A percentile compares a stretch with the other conserved stretches of the same genome.
These are phyloP conservation scores for Wickerhamiella sorbophila DNA, from an alignment of 805 yeast species.

Conservation along the genomic window DNA sequence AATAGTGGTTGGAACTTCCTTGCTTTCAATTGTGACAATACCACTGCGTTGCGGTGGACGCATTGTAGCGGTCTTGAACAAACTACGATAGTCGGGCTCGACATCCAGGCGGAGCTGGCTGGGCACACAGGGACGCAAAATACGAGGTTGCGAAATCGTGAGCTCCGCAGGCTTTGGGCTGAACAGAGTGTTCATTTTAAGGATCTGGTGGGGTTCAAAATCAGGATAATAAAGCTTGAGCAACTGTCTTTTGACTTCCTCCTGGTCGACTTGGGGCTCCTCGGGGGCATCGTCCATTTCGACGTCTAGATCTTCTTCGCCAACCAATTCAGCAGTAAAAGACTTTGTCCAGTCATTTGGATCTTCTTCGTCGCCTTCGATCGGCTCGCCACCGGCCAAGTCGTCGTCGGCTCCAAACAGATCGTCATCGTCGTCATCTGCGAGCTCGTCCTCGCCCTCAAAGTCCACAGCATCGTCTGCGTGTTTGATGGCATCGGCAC, in stretches of 20 bases:
- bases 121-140: conserved; percentile 31
- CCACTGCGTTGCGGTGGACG: background rate
- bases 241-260: background rate
- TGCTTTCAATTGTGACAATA: conserved; percentile 1
- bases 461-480: conserved; percentile 89
- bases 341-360: conserved; percentile 23
- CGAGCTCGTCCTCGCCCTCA: conserved; percentile 87
- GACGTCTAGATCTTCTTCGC: conserved; percentile 17
- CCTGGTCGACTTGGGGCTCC: conserved; percentile 12
- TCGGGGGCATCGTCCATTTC: conserved; percentile 11
- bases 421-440: conserved; percentile 58
- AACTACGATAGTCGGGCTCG: conserved; percentile 43
- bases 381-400: conserved; percentile 20
- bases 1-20: background rate
- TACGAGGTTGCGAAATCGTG: conserved; percentile 36
- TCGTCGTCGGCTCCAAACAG: conserved; percentile 11
- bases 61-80: conserved; percentile 29
- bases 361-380: conserved; percentile 14
- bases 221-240: conserved; percentile 41
- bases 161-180: conserved; percentile 46
- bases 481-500: conserved; percentile 47
- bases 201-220: conserved; percentile 39
- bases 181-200: conserved; percentile 53
- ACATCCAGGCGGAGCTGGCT: conserved; percentile 45
- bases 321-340: conserved; percentile 22